Evolutionary conservation across 1,139 yeast species (phyloP).

Genomic region (Wickerhamomyces sp.): DNA sequence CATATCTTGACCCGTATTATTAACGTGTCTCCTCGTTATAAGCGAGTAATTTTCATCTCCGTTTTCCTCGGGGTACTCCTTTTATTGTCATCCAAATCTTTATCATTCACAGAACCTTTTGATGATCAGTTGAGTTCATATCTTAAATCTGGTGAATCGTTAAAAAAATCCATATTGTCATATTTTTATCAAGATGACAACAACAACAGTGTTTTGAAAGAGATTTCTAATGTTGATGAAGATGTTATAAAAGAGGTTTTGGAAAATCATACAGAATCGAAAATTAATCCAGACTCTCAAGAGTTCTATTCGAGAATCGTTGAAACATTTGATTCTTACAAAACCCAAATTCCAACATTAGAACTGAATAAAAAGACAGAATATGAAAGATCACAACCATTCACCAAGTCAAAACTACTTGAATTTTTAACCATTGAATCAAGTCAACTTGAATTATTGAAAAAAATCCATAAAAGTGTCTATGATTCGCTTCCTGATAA

Average conservation of each 20-base stretch:
- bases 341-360: conserved; percentile 10
- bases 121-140: neutral
- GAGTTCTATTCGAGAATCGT: conserved; percentile 14
- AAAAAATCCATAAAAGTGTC: conserved; percentile 46
- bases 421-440: conserved; percentile 34
- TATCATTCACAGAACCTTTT: neutral
- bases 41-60: neutral
- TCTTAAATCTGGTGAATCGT: conserved; percentile 2
- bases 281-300: conserved; percentile 6
- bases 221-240: conserved; percentile 12
- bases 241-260: neutral
- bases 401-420: conserved; percentile 11
- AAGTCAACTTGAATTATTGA: conserved; percentile 41
- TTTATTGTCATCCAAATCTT: conserved; percentile 1
- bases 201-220: conserved; percentile 9
- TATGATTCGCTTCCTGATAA: conserved; percentile 39
- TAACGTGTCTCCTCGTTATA: neutral
- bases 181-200: conserved; percentile 12
- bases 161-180: conserved; percentile 2
- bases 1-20: neutral
- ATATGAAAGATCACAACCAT: conserved; percentile 13
- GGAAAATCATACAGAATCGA: neutral
- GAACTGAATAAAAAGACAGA: conserved; percentile 8
- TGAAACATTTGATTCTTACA: conserved; percentile 9
- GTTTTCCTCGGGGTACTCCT: neutral